Base-by-base conservation (phyloP, 2,329 filamentous ascomycete genomes). In the Thielaviopsis populi region DNA sequence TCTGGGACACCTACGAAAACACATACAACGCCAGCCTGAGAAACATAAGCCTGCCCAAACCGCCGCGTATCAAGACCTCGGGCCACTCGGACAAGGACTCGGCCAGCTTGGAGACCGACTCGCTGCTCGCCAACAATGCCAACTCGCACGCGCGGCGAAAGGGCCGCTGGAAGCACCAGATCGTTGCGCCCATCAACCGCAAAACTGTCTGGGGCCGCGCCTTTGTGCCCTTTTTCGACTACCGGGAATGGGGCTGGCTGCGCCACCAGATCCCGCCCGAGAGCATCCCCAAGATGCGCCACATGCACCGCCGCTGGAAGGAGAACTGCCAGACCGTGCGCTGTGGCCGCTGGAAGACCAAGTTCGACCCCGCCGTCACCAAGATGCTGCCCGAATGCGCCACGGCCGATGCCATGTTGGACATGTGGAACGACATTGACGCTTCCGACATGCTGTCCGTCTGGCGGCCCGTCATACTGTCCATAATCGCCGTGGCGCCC, bases 331-430 rank as follows among this genome's bases (percentile, higher is more conserved):
- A 61, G 56, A 27, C 40, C 10, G 59, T 66, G 54, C n/a, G 42
- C 17, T 10, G 17, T 13, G 33, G 56, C 40, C n/a, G 54, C 5
- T 59, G 60, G 59, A 19, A 41, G 37, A 19, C 19, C 33, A 63
- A 62, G 41, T 63, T 62, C 48, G 41, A 48, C 5, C 40, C 54
- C 15, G 17, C 41, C 22, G 22, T 19, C 11, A 46, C 59, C 17
- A 24, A 24, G 4, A 15, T 30, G 19, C 40, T 65, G 24, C 15
- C 33, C 7, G 33, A 41, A 13, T 66, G 63, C 30, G 19, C 13
- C n/a, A 50, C 50, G 40, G 53, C 70, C 10, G 67, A 71, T 0
- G 66, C 66, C 6, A 75, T 78, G 72, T 69, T 68, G 24, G 67
- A 66, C 11, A 69, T 70, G 0, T 77, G 76, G 74, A 48, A 59